Conservation (phyloP, 2,329 filamentous ascomycete genomes). For the Sclerotinia nivalis region DNA sequence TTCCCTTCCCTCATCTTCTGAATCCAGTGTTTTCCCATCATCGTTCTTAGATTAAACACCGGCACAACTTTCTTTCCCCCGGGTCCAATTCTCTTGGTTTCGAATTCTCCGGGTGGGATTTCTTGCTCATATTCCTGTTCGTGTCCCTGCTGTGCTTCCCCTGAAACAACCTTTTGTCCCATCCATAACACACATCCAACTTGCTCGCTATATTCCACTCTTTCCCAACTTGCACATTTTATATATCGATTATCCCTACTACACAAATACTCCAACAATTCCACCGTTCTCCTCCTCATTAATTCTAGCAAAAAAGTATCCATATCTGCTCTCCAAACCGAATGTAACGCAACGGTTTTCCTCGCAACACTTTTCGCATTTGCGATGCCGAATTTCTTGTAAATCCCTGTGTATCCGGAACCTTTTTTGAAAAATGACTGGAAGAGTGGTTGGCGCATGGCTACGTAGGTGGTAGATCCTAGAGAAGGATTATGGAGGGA, state of each 20-base stretch:
- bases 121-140: slow-evolving; percentile 26
- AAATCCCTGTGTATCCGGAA: background rate
- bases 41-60: slow-evolving; percentile 53
- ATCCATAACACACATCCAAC: slow-evolving; percentile 36
- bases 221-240: slow-evolving; percentile 48
- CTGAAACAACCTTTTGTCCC: slow-evolving; percentile 24
- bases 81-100: slow-evolving; percentile 47
- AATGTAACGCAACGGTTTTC: slow-evolving; percentile 21
- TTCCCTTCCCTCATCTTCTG: slow-evolving; percentile 43
- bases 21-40: slow-evolving; percentile 53
- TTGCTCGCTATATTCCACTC: slow-evolving; percentile 44
- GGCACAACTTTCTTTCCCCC: slow-evolving; percentile 42
- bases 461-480: slow-evolving; percentile 25
- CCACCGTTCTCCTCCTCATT: slow-evolving; percentile 50
- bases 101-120: slow-evolving; percentile 44
- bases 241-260: slow-evolving; percentile 45
- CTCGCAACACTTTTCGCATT: background rate
- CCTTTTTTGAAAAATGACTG: slow-evolving; percentile 3
- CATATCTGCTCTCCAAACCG: slow-evolving; percentile 57
- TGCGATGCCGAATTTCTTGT: background rate
- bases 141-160: background rate
- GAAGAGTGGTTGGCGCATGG: slow-evolving; percentile 21
- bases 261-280: slow-evolving; percentile 49
- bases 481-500: slow-evolving; percentile 2
- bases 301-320: slow-evolving; percentile 51